phyloP scores from a whole-genome alignment of 345 rosid species.

The Mangifera indica region DNA sequence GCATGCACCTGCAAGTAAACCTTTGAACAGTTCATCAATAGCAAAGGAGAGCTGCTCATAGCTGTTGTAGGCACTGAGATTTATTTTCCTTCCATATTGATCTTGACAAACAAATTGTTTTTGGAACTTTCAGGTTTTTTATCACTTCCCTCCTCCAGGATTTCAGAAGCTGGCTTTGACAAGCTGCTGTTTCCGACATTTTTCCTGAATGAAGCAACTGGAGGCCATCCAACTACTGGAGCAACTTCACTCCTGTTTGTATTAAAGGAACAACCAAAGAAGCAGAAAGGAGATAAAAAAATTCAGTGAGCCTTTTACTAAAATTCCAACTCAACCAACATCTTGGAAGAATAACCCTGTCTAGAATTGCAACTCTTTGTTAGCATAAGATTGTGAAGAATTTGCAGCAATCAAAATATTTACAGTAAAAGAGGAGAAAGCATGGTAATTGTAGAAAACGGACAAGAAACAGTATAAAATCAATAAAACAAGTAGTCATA shows the following conservation, averaged over 20 bases:
- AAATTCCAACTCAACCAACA: not conserved
- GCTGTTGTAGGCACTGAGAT: conserved; percentile 43
- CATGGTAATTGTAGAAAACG: too few species aligned
- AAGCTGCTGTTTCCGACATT: conserved; percentile 26
- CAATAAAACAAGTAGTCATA: too few species aligned
- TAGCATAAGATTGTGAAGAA: not conserved
- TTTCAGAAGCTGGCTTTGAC: conserved; percentile 20
- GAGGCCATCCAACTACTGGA: conserved; percentile 51
- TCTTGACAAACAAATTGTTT: conserved; percentile 35
- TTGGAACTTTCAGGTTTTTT: conserved; percentile 11
- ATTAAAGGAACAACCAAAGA: not conserved
- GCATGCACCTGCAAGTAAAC: conserved; percentile 36
- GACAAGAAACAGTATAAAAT: too few species aligned
- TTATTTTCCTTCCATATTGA: conserved; percentile 52
- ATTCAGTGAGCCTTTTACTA: not conserved
- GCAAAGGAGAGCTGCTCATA: conserved; percentile 44
- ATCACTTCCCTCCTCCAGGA: conserved; percentile 16
- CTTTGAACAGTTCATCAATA: conserved; percentile 46
- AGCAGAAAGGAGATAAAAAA: not conserved
- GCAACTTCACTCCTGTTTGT: conserved; percentile 32
- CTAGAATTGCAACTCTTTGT: not conserved
- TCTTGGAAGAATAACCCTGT: not conserved
- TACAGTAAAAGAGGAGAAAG: too few species aligned
- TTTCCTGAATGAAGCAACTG: conserved; percentile 42
- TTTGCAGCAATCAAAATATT: not conserved